A percentile compares a stretch with the other conserved stretches of the same genome.
Conservation (phyloP, 2,329 filamentous ascomycete species). For the Aureobasidium subglaciale region DNA sequence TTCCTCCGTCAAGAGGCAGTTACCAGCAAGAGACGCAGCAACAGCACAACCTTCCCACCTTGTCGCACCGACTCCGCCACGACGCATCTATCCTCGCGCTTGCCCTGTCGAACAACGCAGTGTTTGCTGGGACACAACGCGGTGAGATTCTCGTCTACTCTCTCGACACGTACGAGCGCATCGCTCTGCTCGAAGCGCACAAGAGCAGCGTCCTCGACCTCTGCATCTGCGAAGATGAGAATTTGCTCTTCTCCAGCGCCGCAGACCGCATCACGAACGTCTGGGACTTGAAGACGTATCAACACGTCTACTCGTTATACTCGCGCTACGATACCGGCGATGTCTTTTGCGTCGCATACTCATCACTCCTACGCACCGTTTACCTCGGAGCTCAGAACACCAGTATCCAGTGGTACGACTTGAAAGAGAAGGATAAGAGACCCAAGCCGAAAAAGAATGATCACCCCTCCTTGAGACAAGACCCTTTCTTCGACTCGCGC, state of each 20-base stretch:
- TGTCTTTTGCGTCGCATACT: conserved; percentile 92
- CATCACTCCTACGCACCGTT: conserved; percentile 66
- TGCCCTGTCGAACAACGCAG: conserved; percentile 68
- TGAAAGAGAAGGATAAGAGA: conserved; percentile 56
- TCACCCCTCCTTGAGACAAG: conserved; percentile 69
- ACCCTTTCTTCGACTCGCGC: conserved; percentile 87
- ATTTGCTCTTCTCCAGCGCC: conserved; percentile 81
- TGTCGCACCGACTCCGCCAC: conserved; percentile 69
- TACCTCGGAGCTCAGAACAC: conserved; percentile 94
- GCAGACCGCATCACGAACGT: conserved; percentile 92
- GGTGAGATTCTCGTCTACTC: conserved; percentile 91
- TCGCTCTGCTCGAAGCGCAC: conserved; percentile 76
- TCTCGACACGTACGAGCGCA: conserved; percentile 76
- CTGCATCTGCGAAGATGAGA: conserved; percentile 66
- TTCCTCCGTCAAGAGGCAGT: background rate
- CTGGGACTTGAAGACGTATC: conserved; percentile 74
- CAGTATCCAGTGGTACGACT: conserved; percentile 83
- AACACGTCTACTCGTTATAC: conserved; percentile 79
- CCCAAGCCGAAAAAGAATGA: conserved; percentile 57
- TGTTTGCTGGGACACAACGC: conserved; percentile 88
- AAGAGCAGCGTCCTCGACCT: conserved; percentile 84
- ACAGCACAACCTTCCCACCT: conserved; percentile 43
- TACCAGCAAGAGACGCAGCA: conserved; percentile 9
- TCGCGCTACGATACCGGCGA: conserved; percentile 92
- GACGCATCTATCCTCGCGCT: conserved; percentile 75